These are phyloP conservation scores for Trichophaea hybrida DNA, from an alignment of 2,329 filamentous ascomycete species.

Conservation along the genomic window DNA sequence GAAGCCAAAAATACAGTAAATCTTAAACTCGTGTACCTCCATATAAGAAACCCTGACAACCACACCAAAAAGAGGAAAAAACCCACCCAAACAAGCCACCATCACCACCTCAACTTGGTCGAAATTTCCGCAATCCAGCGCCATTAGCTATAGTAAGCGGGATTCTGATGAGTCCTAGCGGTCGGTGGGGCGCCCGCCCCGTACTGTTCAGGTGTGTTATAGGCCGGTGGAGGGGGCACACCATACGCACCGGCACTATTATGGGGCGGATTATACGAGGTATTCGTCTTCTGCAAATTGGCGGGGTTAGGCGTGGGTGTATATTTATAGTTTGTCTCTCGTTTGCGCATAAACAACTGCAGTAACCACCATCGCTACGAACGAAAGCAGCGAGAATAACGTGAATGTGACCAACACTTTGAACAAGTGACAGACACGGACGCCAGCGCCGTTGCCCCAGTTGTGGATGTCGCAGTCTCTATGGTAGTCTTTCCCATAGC, in stretches of 20 bases:
- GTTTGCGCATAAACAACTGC: not conserved
- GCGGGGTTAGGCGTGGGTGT: not conserved
- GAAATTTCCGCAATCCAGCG: too few relatives aligned
- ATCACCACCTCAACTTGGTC: too few relatives aligned
- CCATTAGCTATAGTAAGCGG: too few relatives aligned
- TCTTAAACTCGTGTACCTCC: too few relatives aligned
- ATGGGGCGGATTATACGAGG: too few relatives aligned
- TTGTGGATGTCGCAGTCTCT: slow-evolving; percentile 7
- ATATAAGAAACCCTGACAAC: too few relatives aligned
- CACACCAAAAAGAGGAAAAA: too few relatives aligned
- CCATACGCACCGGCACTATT: too few relatives aligned
- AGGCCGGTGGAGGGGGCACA: not conserved
- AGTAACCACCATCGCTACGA: not conserved
- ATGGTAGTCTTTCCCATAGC: slow-evolving; percentile 19
- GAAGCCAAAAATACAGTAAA: too few relatives aligned
- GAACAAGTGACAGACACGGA: slow-evolving; percentile 20
- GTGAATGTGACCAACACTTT: slow-evolving; percentile 18
- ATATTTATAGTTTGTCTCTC: not conserved
- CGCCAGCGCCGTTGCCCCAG: slow-evolving; percentile 15
- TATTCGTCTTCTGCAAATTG: not conserved
- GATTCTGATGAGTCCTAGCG: too few relatives aligned
- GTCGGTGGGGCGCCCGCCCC: too few relatives aligned
- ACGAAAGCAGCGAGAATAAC: not conserved
- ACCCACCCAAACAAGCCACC: too few relatives aligned
- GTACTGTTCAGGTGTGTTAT: not conserved